A percentile compares a stretch with the other conserved stretches of the same genome.
phyloP scores from a whole-genome alignment of 768 basidiomycete genomes.

The Crepidotus variabilis region DNA sequence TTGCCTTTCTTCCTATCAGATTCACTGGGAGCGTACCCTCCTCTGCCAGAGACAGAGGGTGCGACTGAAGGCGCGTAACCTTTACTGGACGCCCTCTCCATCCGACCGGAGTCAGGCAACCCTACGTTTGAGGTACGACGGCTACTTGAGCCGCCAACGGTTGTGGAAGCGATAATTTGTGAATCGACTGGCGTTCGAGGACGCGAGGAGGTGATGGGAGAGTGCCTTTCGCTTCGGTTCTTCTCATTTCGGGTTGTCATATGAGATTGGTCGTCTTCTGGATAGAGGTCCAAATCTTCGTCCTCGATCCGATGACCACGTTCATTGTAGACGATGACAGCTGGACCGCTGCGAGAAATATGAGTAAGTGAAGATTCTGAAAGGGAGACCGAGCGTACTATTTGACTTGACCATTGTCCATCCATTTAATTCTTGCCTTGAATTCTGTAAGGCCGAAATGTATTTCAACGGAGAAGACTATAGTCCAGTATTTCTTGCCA shows the following conservation, averaged over 20 bases:
- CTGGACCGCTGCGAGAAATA: slow-evolving; percentile 56
- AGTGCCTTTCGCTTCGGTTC: slow-evolving; percentile 28
- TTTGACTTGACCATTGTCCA: slow-evolving; percentile 67
- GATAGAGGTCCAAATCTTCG: slow-evolving; percentile 61
- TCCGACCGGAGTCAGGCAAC: slow-evolving; percentile 11
- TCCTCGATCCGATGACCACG: slow-evolving; percentile 71
- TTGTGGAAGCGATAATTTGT: slow-evolving; percentile 20
- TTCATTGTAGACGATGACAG: slow-evolving; percentile 80
- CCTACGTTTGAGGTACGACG: slow-evolving; percentile 13
- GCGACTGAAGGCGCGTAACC: slow-evolving; percentile 20
- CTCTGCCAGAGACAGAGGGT: slow-evolving; percentile 14
- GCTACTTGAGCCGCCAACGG: slow-evolving; percentile 15
- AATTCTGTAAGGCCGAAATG: slow-evolving; percentile 84
- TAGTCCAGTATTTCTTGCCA: slow-evolving; percentile 78
- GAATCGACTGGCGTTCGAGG: slow-evolving; percentile 46
- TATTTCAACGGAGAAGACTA: slow-evolving; percentile 81
- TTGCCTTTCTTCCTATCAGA: slow-evolving; percentile 22
- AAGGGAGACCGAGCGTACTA: slow-evolving; percentile 46
- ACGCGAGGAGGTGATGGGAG: slow-evolving; percentile 41
- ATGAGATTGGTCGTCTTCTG: slow-evolving; percentile 53
- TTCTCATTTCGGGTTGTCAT: slow-evolving; percentile 11
- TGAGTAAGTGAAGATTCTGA: neutral
- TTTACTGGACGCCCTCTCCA: slow-evolving; percentile 18
- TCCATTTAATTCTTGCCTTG: slow-evolving; percentile 79
- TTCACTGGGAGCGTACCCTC: slow-evolving; percentile 14